Conservation (phyloP, 148 eudicot species). For the Rhododendron williamsianum region DNA sequence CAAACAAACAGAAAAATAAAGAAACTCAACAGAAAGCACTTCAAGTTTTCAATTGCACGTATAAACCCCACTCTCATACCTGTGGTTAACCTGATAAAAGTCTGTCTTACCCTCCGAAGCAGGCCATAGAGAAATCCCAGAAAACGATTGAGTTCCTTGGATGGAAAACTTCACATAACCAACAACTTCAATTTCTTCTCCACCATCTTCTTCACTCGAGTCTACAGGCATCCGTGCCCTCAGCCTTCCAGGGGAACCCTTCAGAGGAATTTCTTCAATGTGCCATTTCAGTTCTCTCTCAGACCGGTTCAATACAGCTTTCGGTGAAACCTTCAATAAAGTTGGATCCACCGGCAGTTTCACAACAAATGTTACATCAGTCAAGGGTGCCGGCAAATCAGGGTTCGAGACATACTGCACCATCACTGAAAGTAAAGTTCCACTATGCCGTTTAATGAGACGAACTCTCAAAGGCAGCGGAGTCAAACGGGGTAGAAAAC, state of each 20-base stretch:
- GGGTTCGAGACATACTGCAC: conserved; percentile 86
- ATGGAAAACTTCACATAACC: conserved; percentile 66
- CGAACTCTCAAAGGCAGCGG: conserved; percentile 82
- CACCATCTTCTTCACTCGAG: conserved; percentile 61
- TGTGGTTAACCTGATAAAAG: conserved; percentile 68
- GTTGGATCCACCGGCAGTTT: conserved; percentile 90
- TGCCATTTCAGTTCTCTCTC: conserved; percentile 94
- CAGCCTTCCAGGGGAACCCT: conserved; percentile 72
- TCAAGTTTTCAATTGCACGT: conserved; percentile 49
- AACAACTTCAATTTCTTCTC: conserved; percentile 70
- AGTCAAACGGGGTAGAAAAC: conserved; percentile 67
- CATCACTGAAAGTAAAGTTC: conserved; percentile 88
- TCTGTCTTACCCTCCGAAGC: conserved; percentile 80
- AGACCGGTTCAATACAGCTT: conserved; percentile 78
- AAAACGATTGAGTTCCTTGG: conserved; percentile 56
- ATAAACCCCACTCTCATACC: conserved; percentile 71
- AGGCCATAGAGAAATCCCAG: conserved; percentile 75
- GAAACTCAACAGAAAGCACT: conserved; percentile 21
- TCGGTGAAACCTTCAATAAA: conserved; percentile 74
- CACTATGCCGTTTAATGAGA: conserved; percentile 77
- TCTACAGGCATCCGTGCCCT: conserved; percentile 89
- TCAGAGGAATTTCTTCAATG: conserved; percentile 71
- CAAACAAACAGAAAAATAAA: conserved; percentile 17
- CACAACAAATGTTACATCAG: conserved; percentile 62
- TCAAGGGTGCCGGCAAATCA: conserved; percentile 63